These are phyloP conservation scores for Saccharomycopsis sp. DNA, from an alignment of 805 yeast species.

Conservation along the genomic window DNA sequence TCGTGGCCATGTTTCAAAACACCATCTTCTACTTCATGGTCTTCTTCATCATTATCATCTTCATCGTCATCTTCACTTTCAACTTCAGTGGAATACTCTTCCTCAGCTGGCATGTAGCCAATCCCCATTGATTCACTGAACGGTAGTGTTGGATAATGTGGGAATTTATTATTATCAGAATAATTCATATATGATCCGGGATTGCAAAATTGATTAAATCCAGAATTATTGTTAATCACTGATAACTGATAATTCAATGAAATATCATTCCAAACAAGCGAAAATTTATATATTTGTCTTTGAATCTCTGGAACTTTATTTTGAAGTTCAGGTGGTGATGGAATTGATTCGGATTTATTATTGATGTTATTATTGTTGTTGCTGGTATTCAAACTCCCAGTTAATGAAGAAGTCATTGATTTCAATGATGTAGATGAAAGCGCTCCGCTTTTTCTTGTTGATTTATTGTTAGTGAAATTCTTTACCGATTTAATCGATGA, in stretches of 20 bases:
- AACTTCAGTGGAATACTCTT: conserved; percentile 11
- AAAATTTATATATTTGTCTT: conserved; percentile 42
- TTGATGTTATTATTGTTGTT: neutral
- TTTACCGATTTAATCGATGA: conserved; percentile 15
- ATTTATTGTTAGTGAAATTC: conserved; percentile 12
- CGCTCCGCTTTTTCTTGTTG: conserved; percentile 12
- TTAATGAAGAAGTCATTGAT: conserved; percentile 12
- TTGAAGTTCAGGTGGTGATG: conserved; percentile 40
- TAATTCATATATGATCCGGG: conserved; percentile 15
- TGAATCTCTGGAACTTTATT: conserved; percentile 38
- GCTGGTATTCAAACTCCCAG: neutral
- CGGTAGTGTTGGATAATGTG: conserved; percentile 19
- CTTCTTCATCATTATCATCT: conserved; percentile 17
- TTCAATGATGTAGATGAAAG: conserved; percentile 22
- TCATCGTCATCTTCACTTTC: conserved; percentile 21
- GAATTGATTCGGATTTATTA: conserved; percentile 24
- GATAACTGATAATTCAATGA: conserved; percentile 30
- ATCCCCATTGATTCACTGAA: conserved; percentile 16
- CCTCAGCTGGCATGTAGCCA: conserved; percentile 17
- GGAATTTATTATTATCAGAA: conserved; percentile 15
- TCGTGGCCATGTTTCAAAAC: too few species aligned
- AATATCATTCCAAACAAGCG: conserved; percentile 38
- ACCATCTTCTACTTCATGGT: neutral
- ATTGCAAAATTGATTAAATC: conserved; percentile 11
- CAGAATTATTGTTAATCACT: conserved; percentile 22